Conservation (phyloP, 495 filamentous ascomycete genomes). For the Jackrogersella multiformis region DNA sequence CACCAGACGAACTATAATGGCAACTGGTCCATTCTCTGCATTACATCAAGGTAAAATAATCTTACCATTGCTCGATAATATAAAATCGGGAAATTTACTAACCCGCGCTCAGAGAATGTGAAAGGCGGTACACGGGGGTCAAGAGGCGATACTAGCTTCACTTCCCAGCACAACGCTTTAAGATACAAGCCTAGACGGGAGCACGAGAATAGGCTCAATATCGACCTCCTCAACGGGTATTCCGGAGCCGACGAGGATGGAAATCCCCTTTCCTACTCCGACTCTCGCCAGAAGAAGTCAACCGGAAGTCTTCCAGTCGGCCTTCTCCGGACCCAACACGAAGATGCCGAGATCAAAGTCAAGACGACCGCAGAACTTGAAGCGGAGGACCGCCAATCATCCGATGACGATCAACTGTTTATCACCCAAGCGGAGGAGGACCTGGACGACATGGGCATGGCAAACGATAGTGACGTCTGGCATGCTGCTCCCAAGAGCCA, state of each 20-base stretch:
- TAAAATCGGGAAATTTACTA: slow-evolving; percentile 15
- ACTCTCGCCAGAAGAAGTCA: slow-evolving; percentile 44
- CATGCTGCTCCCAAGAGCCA: slow-evolving; percentile 43
- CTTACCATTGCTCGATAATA: not conserved
- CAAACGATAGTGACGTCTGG: slow-evolving; percentile 49
- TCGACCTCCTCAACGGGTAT: slow-evolving; percentile 52
- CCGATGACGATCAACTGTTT: slow-evolving; percentile 58
- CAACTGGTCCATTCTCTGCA: slow-evolving; percentile 53
- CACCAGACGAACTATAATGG: slow-evolving; percentile 45
- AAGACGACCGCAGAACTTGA: slow-evolving; percentile 64
- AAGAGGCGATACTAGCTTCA: slow-evolving; percentile 44
- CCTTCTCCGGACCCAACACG: slow-evolving; percentile 62
- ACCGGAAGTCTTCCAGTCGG: slow-evolving; percentile 57
- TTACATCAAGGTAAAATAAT: slow-evolving; percentile 43
- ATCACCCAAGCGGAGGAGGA: slow-evolving; percentile 44
- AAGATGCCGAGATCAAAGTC: slow-evolving; percentile 60
- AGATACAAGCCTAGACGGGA: slow-evolving; percentile 43
- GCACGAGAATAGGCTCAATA: slow-evolving; percentile 51
- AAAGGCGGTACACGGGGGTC: slow-evolving; percentile 47
- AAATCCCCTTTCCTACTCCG: slow-evolving; percentile 14
- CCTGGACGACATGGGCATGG: slow-evolving; percentile 47
- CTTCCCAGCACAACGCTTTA: slow-evolving; percentile 15
- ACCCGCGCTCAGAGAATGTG: slow-evolving; percentile 38
- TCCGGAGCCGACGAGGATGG: slow-evolving; percentile 45
- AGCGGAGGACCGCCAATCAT: slow-evolving; percentile 48